Evolutionary conservation across 805 yeast genomes (phyloP), one percentile per base, ranked within the genome.

Genomic region (Myxozyma kluyveri): DNA sequence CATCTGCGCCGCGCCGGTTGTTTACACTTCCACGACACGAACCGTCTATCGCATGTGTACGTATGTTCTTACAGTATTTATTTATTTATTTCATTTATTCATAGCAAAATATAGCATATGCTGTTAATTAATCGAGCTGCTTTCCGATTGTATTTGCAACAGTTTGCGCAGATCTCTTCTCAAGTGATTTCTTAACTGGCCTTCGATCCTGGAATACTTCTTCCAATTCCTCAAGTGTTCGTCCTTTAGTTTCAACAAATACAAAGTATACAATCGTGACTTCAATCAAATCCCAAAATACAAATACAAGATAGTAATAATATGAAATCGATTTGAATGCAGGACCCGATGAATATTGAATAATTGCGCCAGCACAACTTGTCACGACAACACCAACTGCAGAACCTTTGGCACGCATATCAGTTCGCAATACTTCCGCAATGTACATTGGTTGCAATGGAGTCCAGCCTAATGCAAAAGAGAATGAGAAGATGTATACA

Each of bases 241-340:
- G 52, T 3, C 54, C 60, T 36, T 50, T 56, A 24, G 63, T 60
- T 49, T 58, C 63, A 18, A 60, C 63, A 41, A 60, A 60, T 43
- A 52, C 32, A 37, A 56, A 56, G 27, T 56, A 58, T 24, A 60
- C 47, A 17, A 47, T 7, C n/a, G 14, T 14, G 37, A 43, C 52
- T n/a, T 52, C 56, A 21, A 52, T 37, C 54, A 70, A 64, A 65
- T 81, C 78, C 60, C 76, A 69, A 6, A 69, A 68, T 33, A 83
- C 80, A 67, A 80, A 84, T 60, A 84, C 77, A n/a, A 81, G 68
- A 62, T 81, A 84, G 40, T 83, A 78, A 59, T 75, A 77, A 68
- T 80, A 77, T 41, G 72, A 71, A 63, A 80, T 70, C 59, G 73
- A 49, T 66, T 72, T 61, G 66, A 77, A 69, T 65, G 84, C 75